Base-by-base conservation (phyloP, 2,329 filamentous ascomycete species). In the Aureobasidium namibiae region DNA sequence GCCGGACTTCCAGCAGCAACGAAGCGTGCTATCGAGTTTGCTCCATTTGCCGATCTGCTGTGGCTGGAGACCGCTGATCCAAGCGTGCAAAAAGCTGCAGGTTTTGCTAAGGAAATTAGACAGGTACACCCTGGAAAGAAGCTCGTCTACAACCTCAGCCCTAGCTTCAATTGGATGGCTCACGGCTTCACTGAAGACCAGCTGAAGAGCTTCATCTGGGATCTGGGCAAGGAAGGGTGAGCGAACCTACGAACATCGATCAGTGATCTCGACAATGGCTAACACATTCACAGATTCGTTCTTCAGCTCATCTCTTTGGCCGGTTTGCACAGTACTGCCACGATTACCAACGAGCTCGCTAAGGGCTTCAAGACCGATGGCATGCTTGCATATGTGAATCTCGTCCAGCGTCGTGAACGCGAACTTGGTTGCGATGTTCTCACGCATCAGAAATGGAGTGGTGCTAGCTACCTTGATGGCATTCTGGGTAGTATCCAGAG, bases 141-240 rank as follows among this genome's bases (percentile, higher is more conserved):
- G 36, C 82, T 99, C 24, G 92, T 97, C 0, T 99, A 99, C 78
- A 99, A 99, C 76, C 82, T 99, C 1, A 92, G 87, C 4, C 94
- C 94, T 1, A 95, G 90, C 9, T 99, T 99, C 82, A 97, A 99
- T 80, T 99, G 94, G 94, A 94, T 95, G 84, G 85, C 85, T 11
- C 92, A 97, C 71, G 94, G 92, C 31, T 99, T 97, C 75, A 87
- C 83, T 3, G 85, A 91, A 63, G 85, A 84, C 62, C 87, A 87
- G 6, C 81, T 99, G 59, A 90, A 88, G 76, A 90, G 84, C 6
- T 99, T 99, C 73, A 89, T 99, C 67, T 97, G 92, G 92, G 92
- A 97, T 72, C 84, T 99, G 64, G 94, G 92, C 9, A 85, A 86
- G 70, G 88, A 96, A 67, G 92, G 92, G 61, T 87, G 86, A 65